A percentile compares a stretch with the other conserved stretches of the same genome.
Conservation (phyloP, 1,139 yeast species). For the Zygoascus sp. region DNA sequence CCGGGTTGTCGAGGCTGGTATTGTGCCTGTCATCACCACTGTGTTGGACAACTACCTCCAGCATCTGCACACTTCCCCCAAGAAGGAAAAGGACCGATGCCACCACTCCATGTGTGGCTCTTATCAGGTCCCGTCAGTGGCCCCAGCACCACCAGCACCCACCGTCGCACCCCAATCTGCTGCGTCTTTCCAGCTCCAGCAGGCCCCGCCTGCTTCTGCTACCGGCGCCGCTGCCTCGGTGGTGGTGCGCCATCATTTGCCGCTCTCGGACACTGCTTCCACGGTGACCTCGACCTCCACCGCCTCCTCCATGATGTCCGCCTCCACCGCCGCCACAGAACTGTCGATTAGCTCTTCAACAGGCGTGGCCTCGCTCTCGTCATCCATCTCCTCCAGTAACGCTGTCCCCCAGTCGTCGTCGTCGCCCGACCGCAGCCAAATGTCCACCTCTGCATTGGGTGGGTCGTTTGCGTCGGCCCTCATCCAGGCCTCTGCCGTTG, state of each 20-base stretch:
- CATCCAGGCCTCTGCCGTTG: slow-evolving; percentile 19
- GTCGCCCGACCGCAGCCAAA: slow-evolving; percentile 4
- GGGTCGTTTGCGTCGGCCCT: slow-evolving; percentile 24
- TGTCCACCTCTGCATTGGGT: slow-evolving; percentile 19
- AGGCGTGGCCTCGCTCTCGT: neutral
- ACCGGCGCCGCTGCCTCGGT: slow-evolving; percentile 11
- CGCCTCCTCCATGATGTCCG: neutral
- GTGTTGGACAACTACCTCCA: slow-evolving; percentile 76
- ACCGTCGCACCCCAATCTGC: neutral
- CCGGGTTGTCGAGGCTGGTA: slow-evolving; percentile 86
- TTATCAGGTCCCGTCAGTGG: neutral
- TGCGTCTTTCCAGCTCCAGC: neutral
- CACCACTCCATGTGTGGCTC: slow-evolving; percentile 1
- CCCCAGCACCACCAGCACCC: too few relatives aligned
- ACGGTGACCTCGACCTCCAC: slow-evolving; percentile 1
- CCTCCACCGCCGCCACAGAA: slow-evolving; percentile 7
- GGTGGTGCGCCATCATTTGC: neutral
- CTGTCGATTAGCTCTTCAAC: neutral
- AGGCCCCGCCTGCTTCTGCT: slow-evolving; percentile 13
- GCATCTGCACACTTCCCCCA: slow-evolving; percentile 16
- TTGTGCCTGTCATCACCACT: slow-evolving; percentile 86
- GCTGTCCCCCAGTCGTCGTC: too few relatives aligned
- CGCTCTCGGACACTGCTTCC: neutral
- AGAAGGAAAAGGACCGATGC: slow-evolving; percentile 10
- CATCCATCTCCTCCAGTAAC: too few relatives aligned